Evolutionary conservation across 805 yeast species (phyloP).

Genomic region (Candida broadrunensis): DNA sequence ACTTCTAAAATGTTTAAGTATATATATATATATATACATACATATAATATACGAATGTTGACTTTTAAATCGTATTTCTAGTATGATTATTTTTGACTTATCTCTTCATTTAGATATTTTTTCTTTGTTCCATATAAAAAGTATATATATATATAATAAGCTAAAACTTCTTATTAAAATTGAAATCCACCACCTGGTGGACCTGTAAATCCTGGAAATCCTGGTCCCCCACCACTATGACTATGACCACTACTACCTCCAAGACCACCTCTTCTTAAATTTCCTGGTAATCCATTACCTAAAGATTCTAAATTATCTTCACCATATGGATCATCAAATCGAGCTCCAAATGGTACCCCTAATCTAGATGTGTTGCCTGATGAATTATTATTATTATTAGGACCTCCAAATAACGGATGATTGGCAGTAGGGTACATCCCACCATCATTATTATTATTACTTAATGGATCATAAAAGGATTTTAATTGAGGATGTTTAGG

Average conservation of each 20-base stretch:
- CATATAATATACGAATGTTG: no score
- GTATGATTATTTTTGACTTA: no score
- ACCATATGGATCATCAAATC: conserved; percentile 51
- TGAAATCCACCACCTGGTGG: conserved; percentile 5
- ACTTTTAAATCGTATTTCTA: no score
- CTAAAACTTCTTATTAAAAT: no score
- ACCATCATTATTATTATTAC: conserved; percentile 22
- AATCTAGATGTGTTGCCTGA: conserved; percentile 22
- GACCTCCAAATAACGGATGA: conserved; percentile 50
- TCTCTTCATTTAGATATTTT: no score
- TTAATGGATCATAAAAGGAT: conserved; percentile 44
- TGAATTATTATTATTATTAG: no score
- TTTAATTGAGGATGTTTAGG: conserved; percentile 39
- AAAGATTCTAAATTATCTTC: conserved; percentile 42
- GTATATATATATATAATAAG: no score
- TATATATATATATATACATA: no score
- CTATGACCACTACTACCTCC: conserved; percentile 6
- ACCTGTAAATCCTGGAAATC: conserved; percentile 12
- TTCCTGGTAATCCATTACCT: conserved; percentile 47
- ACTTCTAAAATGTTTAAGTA: no score
- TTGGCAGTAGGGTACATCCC: conserved; percentile 55
- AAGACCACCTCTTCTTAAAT: conserved; percentile 19
- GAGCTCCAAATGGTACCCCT: conserved; percentile 45
- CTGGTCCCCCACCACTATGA: conserved; percentile 7
- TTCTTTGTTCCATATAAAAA: no score